Base-by-base conservation (phyloP, 306 rosid genomes). In the Cucurbita argyrosperma region DNA sequence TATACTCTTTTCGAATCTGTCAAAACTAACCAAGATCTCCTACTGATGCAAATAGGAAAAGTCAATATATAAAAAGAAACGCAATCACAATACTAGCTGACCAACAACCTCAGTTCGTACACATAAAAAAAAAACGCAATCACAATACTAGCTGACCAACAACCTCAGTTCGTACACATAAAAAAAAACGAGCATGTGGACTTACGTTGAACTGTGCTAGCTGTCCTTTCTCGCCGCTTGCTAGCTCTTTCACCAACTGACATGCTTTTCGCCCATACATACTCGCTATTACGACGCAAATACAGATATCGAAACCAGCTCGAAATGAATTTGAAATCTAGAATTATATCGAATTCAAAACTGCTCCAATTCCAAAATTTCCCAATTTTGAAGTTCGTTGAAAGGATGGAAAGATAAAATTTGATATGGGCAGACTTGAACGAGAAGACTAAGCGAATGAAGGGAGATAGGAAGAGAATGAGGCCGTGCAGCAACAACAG, bases 191-290 rank as follows among this genome's bases (percentile, higher is more conserved):
- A 71, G 35, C 7, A 11, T 16, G 3, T 46, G 53, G 49, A 10
- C 80, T 80, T 80, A 90, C 98, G 82, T 84, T 90, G 88, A 82
- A 92, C 15, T 81, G 87, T 2, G 84, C 57, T 70, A 92, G 85
- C 78, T 92, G 98, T 16, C 82, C 93, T 80, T 90, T 90, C 65
- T 90, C 98, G 38, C 81, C 82, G 56, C 61, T 78, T 21, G 91
- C 76, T 56, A 84, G 65, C 84, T 90, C 98, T 82, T 83, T 92
- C 67, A 92, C 91, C 75, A 92, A 82, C 72, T 85, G 91, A 77
- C 85, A 83, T 55, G 88, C 96, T 74, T 84, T 90, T 81, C 87
- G 83, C 37, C 96, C 96, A 60, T 90, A 90, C 98, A 92, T 92
- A 46, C 78, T 46, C 57, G 21, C 35, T 23, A 7, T 47, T 10